phyloP scores from a whole-genome alignment of 768 basidiomycete genomes.

The Termitomyces sp. region DNA sequence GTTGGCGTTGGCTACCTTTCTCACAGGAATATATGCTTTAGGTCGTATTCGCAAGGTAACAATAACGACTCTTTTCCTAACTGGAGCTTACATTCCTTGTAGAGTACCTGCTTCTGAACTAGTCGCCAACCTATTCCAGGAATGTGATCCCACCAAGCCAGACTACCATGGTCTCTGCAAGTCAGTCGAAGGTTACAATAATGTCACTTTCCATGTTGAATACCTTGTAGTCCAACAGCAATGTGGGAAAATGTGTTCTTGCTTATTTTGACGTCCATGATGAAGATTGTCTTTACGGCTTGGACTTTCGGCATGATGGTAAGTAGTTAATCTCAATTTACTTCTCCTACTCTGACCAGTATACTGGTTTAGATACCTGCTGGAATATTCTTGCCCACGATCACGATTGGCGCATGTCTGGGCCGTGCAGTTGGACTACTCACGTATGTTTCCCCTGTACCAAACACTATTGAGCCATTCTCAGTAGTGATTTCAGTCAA shows the following conservation, averaged over 20 bases:
- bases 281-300: conserved; percentile 60
- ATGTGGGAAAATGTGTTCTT: conserved; percentile 65
- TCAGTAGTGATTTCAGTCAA: conserved; percentile 39
- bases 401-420: conserved; percentile 67
- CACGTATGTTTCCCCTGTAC: conserved; percentile 35
- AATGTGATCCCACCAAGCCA: conserved; percentile 64
- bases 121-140: conserved; percentile 78
- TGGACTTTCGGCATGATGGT: conserved; percentile 84
- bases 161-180: conserved; percentile 81
- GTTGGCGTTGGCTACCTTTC: neutral
- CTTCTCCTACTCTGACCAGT: neutral
- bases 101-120: conserved; percentile 76
- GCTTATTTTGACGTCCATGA: conserved; percentile 51
- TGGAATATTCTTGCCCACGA: conserved; percentile 73
- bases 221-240: conserved; percentile 47
- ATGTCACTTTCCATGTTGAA: neutral
- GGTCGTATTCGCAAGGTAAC: conserved; percentile 59
- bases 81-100: conserved; percentile 1
- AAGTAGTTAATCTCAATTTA: conserved; percentile 3
- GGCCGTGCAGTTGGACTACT: conserved; percentile 67
- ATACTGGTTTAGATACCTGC: conserved; percentile 52
- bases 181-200: conserved; percentile 31
- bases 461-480: neutral
- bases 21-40: conserved; percentile 16
- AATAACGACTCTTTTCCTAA: neutral